Percentiles rank a stretch among this genome's conserved stretches.
These are phyloP conservation scores for Pittosporum tobira DNA, from an alignment of 129 eudicot genomes.

Conservation along the genomic window DNA sequence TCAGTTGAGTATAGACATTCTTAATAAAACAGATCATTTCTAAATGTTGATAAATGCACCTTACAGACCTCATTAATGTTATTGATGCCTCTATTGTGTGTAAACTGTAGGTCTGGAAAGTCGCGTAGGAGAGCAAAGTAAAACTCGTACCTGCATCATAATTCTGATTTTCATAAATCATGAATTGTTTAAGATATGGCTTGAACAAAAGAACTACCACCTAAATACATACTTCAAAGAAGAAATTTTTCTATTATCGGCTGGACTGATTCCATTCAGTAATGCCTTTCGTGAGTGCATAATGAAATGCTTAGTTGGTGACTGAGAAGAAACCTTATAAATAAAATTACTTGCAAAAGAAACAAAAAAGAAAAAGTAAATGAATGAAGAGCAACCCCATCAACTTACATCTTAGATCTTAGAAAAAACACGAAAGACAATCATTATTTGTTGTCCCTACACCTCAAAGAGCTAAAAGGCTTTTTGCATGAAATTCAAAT, in stretches of 20 bases:
- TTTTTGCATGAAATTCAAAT: too few relatives aligned
- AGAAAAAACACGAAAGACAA: neutral
- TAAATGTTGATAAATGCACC: neutral
- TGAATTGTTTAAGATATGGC: neutral
- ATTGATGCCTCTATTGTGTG: constrained; percentile 10
- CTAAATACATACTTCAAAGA: constrained; percentile 6
- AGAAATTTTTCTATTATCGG: constrained; percentile 17
- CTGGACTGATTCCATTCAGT: constrained; percentile 94
- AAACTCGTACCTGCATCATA: constrained; percentile 3
- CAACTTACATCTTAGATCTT: neutral
- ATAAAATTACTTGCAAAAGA: constrained; percentile 83
- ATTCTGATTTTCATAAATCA: neutral
- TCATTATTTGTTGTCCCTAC: neutral
- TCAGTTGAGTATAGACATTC: neutral
- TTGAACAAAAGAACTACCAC: neutral
- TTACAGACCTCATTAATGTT: constrained; percentile 4
- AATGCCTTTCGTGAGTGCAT: constrained; percentile 90
- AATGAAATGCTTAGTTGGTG: constrained; percentile 56
- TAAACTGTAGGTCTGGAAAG: constrained; percentile 12
- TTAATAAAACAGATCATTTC: neutral
- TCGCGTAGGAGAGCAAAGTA: constrained; percentile 11
- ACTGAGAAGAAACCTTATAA: constrained; percentile 34
- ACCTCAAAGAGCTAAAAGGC: too few relatives aligned
- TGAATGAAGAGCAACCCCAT: neutral
- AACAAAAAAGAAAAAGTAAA: neutral